phyloP scores from a whole-genome alignment of 495 filamentous ascomycete genomes.

The Evernia prunastri region DNA sequence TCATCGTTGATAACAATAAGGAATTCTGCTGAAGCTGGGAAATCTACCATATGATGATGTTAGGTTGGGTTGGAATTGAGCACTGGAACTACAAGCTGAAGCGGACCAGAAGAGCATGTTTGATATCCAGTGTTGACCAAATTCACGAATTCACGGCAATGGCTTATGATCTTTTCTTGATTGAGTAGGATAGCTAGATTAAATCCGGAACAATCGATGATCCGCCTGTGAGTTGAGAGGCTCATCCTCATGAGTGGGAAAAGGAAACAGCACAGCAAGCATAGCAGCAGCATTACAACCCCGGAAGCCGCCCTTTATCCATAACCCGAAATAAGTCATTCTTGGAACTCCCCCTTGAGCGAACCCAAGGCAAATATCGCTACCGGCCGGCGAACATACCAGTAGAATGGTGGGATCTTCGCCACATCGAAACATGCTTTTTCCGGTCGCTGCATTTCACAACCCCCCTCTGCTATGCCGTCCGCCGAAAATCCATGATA shows the following conservation, averaged over 20 bases:
- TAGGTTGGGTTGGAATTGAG: neutral
- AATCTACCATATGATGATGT: neutral
- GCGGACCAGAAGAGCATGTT: neutral
- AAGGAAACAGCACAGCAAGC: slow-evolving; percentile 5
- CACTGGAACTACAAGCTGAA: neutral
- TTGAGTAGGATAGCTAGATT: slow-evolving; percentile 8
- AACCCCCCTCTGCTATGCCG: slow-evolving; percentile 4
- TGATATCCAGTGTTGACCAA: neutral
- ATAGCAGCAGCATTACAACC: slow-evolving; percentile 21
- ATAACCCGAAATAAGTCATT: slow-evolving; percentile 11
- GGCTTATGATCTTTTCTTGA: slow-evolving; percentile 11
- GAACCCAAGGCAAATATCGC: slow-evolving; percentile 1
- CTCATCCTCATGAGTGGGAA: slow-evolving; percentile 16
- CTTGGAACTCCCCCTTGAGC: neutral
- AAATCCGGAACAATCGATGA: slow-evolving; percentile 1
- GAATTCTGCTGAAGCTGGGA: neutral
- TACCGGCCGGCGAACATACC: neutral
- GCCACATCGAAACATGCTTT: neutral
- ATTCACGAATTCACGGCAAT: neutral
- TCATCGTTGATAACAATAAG: neutral
- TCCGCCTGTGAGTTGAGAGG: slow-evolving; percentile 15
- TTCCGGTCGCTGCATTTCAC: slow-evolving; percentile 15
- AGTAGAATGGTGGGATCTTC: slow-evolving; percentile 6
- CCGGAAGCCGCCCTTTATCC: slow-evolving; percentile 18
- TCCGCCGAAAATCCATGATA: slow-evolving; percentile 7